Evolutionary conservation across 2,329 filamentous ascomycete species (phyloP), one percentile per base, ranked within the genome.

Genomic region (Penicillium fuscoglaucum): DNA sequence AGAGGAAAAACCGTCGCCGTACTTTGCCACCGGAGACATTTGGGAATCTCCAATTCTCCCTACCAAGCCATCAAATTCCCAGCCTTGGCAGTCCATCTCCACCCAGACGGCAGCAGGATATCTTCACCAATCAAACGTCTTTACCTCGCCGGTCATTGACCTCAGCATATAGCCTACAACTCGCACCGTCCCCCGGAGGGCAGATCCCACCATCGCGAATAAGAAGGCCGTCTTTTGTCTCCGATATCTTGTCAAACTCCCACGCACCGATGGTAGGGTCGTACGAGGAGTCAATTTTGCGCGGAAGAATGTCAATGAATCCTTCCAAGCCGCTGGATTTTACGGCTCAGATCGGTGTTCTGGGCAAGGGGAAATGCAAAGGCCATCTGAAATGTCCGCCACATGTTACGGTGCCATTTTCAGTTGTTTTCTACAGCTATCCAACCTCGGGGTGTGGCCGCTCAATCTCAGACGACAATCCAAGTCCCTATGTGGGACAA

Each of bases 251-350:
- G 3, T 88, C 91, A 4, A 79, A 95, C 29, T 90, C 93, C 57
- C 91, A 96, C 74, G 93, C 93, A 9, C 93, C 93, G 4, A 96
- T 99, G 90, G 93, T 98, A 2, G 95, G 95, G 2, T 97, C 93
- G 1, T 99, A 97, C 67, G 95, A 99, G 75, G 95, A 99, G 76
- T 97, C 92, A 29, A 97, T 99, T 60, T 80, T 99, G 2, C 87
- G 91, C 47, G 95, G 95, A 40, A 87, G 95, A 61, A 99, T 99
- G 95, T 98, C 95, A 29, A 97, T 93, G 1, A 95, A 88, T 2
- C 93, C 95, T 0, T 98, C 93, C 0, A 93, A 90, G 64, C 93
- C 95, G 6, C 80, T 99, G 6, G 88, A 96, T 64, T 99, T 99
- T 70, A 83, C 96, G 6, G 95, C 95, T 29, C 92, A 98, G 71